phyloP scores from a whole-genome alignment of 192 early-diverging fungal genomes.

The Coemansia sp. region DNA sequence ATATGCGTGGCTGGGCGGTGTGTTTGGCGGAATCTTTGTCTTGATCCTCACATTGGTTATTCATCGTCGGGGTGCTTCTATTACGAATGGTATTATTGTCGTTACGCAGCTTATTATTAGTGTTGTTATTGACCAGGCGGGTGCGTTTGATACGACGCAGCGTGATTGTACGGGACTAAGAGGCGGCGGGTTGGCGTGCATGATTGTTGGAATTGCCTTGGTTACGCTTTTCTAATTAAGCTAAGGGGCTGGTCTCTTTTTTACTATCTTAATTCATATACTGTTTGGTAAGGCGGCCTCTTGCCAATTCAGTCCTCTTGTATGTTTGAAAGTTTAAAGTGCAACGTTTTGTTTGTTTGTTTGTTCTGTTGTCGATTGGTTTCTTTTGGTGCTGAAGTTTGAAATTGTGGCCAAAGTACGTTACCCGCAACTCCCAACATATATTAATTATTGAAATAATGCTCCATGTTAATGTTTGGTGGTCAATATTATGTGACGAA shows the following conservation, averaged over 20 bases:
- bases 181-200: slow-evolving; percentile 47
- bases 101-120: slow-evolving; percentile 50
- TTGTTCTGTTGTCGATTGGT: too few relatives aligned
- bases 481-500: too few relatives aligned
- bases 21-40: slow-evolving; percentile 50
- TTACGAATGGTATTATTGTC: slow-evolving; percentile 51
- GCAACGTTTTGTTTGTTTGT: too few relatives aligned
- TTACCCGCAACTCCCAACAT: too few relatives aligned
- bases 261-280: background rate
- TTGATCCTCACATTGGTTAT: slow-evolving; percentile 50
- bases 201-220: slow-evolving; percentile 52
- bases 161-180: slow-evolving; percentile 36
- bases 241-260: background rate
- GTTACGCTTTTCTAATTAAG: slow-evolving; percentile 40
- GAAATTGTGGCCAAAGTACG: too few relatives aligned
- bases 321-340: background rate
- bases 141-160: slow-evolving; percentile 37
- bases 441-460: too few relatives aligned
- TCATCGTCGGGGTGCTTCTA: slow-evolving; percentile 49
- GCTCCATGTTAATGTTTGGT: too few relatives aligned
- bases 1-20: slow-evolving; percentile 50
- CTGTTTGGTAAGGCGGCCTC: background rate
- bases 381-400: too few relatives aligned
- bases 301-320: background rate
- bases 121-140: slow-evolving; percentile 44